phyloP scores from a whole-genome alignment of 2,329 filamentous ascomycete genomes.

The Monilinia fructicola region DNA sequence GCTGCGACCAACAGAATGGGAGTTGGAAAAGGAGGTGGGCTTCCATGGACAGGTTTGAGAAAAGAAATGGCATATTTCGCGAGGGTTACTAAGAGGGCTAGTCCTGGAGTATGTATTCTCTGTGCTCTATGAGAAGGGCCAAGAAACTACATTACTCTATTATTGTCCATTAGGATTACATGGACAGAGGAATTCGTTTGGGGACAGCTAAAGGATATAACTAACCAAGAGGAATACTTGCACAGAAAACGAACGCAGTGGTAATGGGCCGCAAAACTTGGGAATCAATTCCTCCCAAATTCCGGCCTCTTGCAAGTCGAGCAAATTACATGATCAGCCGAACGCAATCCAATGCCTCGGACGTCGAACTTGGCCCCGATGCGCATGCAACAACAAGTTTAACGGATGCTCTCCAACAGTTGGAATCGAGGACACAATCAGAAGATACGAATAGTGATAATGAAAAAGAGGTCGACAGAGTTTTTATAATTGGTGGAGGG shows the following conservation, averaged over 20 bases:
- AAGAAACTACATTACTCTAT: neutral
- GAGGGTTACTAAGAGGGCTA: constrained; percentile 69
- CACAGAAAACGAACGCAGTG: constrained; percentile 62
- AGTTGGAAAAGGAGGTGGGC: constrained; percentile 74
- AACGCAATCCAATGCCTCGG: neutral
- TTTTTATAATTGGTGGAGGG: constrained; percentile 87
- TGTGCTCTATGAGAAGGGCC: neutral
- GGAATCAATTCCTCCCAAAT: constrained; percentile 78
- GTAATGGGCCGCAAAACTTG: constrained; percentile 99
- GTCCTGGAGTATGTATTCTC: constrained; percentile 41
- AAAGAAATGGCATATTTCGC: constrained; percentile 96
- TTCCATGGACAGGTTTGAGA: constrained; percentile 87
- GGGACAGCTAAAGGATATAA: neutral
- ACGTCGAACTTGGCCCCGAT: neutral
- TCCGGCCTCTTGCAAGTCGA: constrained; percentile 76
- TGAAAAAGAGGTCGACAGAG: constrained; percentile 10
- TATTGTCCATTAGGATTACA: neutral
- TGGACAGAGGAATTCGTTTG: neutral
- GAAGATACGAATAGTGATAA: neutral
- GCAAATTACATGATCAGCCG: constrained; percentile 77
- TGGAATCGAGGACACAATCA: constrained; percentile 6
- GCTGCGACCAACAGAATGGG: constrained; percentile 88
- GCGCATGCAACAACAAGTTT: constrained; percentile 10
- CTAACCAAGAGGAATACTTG: neutral
- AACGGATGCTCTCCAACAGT: neutral